Evolutionary conservation across 306 rosid genomes (phyloP).

Genomic region (Spatholobus suberectus): DNA sequence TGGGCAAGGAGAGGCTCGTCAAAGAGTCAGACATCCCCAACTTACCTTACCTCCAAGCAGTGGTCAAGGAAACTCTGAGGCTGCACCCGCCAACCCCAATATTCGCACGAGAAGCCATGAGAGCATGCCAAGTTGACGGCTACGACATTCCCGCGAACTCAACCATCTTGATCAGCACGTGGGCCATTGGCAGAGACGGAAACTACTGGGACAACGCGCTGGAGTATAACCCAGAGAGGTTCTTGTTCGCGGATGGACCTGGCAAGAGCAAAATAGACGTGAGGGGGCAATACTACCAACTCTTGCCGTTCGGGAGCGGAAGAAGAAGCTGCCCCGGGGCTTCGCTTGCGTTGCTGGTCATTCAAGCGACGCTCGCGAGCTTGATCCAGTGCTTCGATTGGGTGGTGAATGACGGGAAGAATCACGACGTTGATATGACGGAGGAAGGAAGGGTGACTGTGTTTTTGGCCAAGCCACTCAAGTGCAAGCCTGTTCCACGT

Average conservation of each 20-base stretch:
- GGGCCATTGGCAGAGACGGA: slow-evolving; percentile 55
- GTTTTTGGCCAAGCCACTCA: slow-evolving; percentile 44
- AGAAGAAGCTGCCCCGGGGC: slow-evolving; percentile 62
- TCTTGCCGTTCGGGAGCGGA: slow-evolving; percentile 63
- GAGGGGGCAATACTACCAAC: slow-evolving; percentile 53
- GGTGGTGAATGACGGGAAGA: slow-evolving; percentile 19
- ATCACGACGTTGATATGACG: background rate
- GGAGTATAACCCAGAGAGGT: slow-evolving; percentile 57
- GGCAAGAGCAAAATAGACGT: slow-evolving; percentile 45
- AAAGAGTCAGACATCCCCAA: slow-evolving; percentile 48
- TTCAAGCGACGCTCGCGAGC: slow-evolving; percentile 50
- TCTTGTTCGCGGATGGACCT: slow-evolving; percentile 16
- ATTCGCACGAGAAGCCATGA: slow-evolving; percentile 49
- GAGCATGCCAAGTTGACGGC: slow-evolving; percentile 43
- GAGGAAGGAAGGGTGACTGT: background rate
- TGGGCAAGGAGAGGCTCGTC: slow-evolving; percentile 45
- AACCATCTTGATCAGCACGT: slow-evolving; percentile 48
- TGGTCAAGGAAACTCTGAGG: slow-evolving; percentile 55
- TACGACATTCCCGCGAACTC: slow-evolving; percentile 43
- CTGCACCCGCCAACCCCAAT: slow-evolving; percentile 62
- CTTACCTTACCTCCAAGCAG: slow-evolving; percentile 57
- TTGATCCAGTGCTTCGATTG: slow-evolving; percentile 60
- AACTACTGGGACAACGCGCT: slow-evolving; percentile 49
- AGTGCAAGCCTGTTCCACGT: slow-evolving; percentile 43
- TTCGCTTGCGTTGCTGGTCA: slow-evolving; percentile 51